A percentile compares a stretch with the other conserved stretches of the same genome.
Evolutionary conservation across 2,329 filamentous ascomycete species (phyloP).

Genomic region (Whalleya microplaca): DNA sequence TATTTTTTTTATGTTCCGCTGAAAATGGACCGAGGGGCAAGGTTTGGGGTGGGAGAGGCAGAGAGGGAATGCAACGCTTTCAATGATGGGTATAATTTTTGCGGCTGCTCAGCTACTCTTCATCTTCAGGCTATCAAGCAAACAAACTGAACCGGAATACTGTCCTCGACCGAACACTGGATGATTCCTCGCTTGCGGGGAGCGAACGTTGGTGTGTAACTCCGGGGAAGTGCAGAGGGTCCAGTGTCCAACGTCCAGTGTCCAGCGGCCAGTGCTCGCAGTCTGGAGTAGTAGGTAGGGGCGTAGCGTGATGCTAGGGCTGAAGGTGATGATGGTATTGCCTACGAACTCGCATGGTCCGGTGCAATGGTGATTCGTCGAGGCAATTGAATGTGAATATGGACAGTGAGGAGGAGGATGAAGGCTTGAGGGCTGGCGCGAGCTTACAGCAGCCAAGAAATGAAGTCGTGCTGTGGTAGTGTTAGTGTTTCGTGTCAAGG

Average conservation of each 20-base stretch:
- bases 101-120: constrained; percentile 9
- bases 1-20: constrained; percentile 8
- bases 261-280: background rate
- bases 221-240: background rate
- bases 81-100: constrained; percentile 17
- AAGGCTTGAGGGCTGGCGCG: no score
- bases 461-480: constrained; percentile 5
- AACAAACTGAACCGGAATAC: background rate
- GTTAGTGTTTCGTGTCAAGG: constrained; percentile 22
- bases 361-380: constrained; percentile 2
- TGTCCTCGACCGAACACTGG: background rate
- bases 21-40: constrained; percentile 16
- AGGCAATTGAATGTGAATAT: background rate
- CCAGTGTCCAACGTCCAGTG: background rate
- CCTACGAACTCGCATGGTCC: constrained; percentile 23
- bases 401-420: constrained; percentile 1
- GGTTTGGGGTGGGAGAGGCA: background rate
- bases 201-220: background rate
- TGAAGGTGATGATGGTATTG: constrained; percentile 21
- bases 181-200: no score
- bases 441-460: constrained; percentile 27
- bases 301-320: constrained; percentile 15
- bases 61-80: constrained; percentile 9
- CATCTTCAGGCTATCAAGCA: background rate
- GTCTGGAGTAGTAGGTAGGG: no score